Evolutionary conservation across 208 protist genomes (phyloP).

Genomic region (Acanthamoeba royreba): DNA sequence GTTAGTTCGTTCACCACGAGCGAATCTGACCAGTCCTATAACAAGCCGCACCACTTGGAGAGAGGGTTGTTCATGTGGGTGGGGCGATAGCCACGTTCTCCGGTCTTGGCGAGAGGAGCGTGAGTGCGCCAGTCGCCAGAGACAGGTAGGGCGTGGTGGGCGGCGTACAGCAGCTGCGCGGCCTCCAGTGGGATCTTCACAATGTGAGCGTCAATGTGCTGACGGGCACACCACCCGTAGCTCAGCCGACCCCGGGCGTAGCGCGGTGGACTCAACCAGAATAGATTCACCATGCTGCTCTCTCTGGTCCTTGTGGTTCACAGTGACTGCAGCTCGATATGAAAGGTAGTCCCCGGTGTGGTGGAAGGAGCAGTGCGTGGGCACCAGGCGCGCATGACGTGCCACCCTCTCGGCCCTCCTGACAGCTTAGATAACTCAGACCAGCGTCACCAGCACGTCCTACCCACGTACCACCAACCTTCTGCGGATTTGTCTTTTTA

Average conservation of each 20-base stretch:
- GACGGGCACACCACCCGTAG: not conserved
- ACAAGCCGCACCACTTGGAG: not conserved
- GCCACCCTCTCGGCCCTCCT: too few species aligned
- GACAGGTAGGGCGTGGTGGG: not conserved
- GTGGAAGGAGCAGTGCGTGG: too few species aligned
- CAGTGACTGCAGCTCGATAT: too few species aligned
- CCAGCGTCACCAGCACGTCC: too few species aligned
- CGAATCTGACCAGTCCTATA: too few species aligned
- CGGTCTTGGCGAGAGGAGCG: not conserved
- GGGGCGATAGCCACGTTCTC: not conserved
- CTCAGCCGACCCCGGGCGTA: not conserved
- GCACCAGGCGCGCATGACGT: too few species aligned
- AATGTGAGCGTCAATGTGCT: not conserved
- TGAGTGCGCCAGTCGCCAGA: not conserved
- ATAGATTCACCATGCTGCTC: not conserved
- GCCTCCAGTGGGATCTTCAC: not conserved
- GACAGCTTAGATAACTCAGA: too few species aligned
- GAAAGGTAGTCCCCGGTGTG: too few species aligned
- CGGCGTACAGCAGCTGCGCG: not conserved
- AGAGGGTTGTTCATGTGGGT: not conserved
- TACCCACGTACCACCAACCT: too few species aligned
- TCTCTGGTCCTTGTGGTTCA: too few species aligned
- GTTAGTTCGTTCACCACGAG: not conserved
- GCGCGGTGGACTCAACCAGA: not conserved
- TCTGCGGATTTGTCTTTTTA: too few species aligned